Evolutionary conservation across 306 rosid genomes (phyloP), one percentile per base, ranked within the genome.

Genomic region (Arachis hypogaea): DNA sequence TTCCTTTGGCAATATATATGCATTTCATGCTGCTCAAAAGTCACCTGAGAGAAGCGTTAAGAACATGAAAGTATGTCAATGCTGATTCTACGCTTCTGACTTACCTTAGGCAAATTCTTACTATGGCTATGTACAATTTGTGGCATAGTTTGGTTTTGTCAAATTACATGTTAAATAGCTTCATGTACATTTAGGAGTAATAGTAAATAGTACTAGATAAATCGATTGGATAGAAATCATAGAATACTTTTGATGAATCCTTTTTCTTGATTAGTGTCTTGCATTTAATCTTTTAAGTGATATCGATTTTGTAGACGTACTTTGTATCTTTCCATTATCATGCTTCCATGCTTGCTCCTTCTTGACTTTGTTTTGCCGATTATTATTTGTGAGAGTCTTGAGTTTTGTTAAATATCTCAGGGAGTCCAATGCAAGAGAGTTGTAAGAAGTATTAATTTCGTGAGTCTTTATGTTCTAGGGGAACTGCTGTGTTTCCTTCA

Each of bases 381-480:
- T 55, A 59, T 41, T 73, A 67, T 57, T 42, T 68, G 78, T 80
- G 44, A 6, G 71, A 73, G 67, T 72, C 66, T 56, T 65, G 50
- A 77, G 68, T 77, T 71, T 81, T 72, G 59, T 47, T 36, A 70
- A 70, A 71, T 46, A 74, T 85, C 68, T 62, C 88, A 91, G 98
- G 98, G 98, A 33, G 97, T 94, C 75, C 88, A 77, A 79, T 94
- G 98, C 90, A 94, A 91, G 87, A 86, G 95, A 68, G 96, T 94
- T 69, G 93, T 97, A 29, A 88, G 98, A 89, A 78, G 97, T 87
- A 94, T 94, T 72, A 82, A 86, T 72, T 91, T 97, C 77, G 98
- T 94, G 59, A 97, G 98, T 83, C 90, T 94, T 79, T 94, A 94
- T 72, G 94, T 91, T 85, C 98, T 96, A 42, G 97, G 98, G 98